A percentile compares a stretch with the other conserved stretches of the same genome.
Conservation (phyloP, 192 early-diverging fungal species). For the Obelidium mucronatum region DNA sequence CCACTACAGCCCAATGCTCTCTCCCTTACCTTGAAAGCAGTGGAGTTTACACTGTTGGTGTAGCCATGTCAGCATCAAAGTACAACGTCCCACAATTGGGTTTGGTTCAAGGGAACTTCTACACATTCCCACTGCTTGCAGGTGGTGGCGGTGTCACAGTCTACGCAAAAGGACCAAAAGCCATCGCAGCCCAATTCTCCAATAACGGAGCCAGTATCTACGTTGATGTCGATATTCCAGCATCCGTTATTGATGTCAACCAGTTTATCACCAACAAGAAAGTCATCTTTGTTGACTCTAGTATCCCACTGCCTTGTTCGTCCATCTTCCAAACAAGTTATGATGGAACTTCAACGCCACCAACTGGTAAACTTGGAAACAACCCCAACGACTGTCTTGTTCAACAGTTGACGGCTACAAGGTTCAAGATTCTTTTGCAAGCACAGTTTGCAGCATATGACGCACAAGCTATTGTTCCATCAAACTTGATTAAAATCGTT, state of each 20-base stretch:
- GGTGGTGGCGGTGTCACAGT: neutral
- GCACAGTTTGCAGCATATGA: slow-evolving; percentile 27
- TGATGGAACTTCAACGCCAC: neutral
- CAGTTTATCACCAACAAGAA: neutral
- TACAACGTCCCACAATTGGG: slow-evolving; percentile 15
- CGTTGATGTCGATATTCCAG: slow-evolving; percentile 27
- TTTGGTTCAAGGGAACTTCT: slow-evolving; percentile 18
- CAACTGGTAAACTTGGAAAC: slow-evolving; percentile 29
- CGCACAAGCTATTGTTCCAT: slow-evolving; percentile 27
- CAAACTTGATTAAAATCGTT: neutral
- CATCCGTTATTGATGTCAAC: slow-evolving; percentile 23
- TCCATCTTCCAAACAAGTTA: slow-evolving; percentile 23
- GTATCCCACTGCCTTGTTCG: slow-evolving; percentile 17
- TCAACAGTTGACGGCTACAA: slow-evolving; percentile 18
- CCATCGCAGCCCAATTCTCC: slow-evolving; percentile 20
- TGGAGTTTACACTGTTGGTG: slow-evolving; percentile 17
- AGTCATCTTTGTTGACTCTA: neutral
- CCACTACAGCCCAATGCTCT: slow-evolving; percentile 24
- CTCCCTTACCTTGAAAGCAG: slow-evolving; percentile 4
- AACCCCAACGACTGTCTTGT: slow-evolving; percentile 24
- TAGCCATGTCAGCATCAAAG: slow-evolving; percentile 31
- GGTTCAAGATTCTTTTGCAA: slow-evolving; percentile 24
- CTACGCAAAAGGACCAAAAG: slow-evolving; percentile 10
- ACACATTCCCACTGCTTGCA: slow-evolving; percentile 11
- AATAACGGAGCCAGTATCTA: slow-evolving; percentile 31